Conservation (phyloP, 2,329 filamentous ascomycete genomes). For the Grosmannia serpens region DNA sequence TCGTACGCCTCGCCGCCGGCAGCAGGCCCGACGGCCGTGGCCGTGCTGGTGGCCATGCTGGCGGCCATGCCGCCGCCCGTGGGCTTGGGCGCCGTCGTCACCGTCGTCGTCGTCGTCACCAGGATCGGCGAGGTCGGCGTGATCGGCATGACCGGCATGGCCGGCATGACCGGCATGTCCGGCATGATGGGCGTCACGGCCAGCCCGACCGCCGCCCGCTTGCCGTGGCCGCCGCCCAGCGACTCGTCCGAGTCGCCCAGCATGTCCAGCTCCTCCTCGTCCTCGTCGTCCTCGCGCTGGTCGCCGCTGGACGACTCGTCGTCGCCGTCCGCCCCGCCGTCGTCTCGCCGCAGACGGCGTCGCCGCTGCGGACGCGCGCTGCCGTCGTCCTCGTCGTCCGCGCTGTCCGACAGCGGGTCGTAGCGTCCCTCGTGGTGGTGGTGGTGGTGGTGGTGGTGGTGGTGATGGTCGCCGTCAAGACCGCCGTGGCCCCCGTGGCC, state of each 20-base stretch:
- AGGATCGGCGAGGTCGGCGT: too few species aligned
- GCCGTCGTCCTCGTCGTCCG: constrained; percentile 6
- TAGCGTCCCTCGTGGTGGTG: constrained; percentile 3
- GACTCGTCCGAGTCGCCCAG: not conserved
- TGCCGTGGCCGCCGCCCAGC: not conserved
- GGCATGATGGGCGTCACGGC: too few species aligned
- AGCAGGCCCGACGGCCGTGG: not conserved
- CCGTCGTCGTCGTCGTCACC: constrained; percentile 2
- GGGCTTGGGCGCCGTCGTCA: too few species aligned
- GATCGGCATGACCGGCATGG: too few species aligned
- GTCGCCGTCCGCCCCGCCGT: not conserved
- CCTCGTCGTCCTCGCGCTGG: not conserved
- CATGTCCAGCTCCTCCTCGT: constrained; percentile 2
- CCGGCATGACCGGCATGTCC: too few species aligned
- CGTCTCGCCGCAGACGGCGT: not conserved
- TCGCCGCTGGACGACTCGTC: not conserved
- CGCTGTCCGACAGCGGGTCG: constrained; percentile 8
- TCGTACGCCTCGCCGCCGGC: constrained; percentile 20
- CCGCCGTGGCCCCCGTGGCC: too few species aligned
- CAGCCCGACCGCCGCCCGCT: not conserved
- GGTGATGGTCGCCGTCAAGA: not conserved
- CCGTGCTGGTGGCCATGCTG: not conserved
- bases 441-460: not conserved
- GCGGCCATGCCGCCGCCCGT: too few species aligned
- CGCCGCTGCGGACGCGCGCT: not conserved